A percentile compares a stretch with the other conserved stretches of the same genome.
These are phyloP conservation scores for Phytopythium kandeliae DNA, from an alignment of 352 stramenopile genomes.

Conservation along the genomic window DNA sequence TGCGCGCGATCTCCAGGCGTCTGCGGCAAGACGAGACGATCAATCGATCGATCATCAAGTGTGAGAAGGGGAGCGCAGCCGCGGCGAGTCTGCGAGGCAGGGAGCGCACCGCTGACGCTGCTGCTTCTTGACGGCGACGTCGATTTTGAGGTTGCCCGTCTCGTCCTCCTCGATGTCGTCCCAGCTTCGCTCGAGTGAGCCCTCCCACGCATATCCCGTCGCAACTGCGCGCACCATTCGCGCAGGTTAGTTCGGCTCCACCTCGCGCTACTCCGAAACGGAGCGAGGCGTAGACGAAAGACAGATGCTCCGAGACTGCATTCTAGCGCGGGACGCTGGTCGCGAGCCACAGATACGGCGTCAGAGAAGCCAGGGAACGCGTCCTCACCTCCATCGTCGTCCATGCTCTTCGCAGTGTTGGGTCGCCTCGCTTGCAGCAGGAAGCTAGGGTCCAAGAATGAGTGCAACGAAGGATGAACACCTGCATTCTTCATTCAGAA, in stretches of 20 bases:
- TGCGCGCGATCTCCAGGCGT: constrained; percentile 73
- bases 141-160: constrained; percentile 74
- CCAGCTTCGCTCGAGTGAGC: constrained; percentile 79
- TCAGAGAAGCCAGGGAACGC: not conserved
- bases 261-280: not conserved
- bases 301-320: too few species aligned
- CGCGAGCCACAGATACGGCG: not conserved
- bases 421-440: too few species aligned
- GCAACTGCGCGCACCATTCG: constrained; percentile 1
- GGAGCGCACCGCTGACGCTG: constrained; percentile 60
- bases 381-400: constrained; percentile 3
- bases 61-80: too few species aligned
- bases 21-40: constrained; percentile 12
- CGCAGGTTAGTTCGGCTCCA: not conserved
- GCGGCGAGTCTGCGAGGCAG: not conserved
- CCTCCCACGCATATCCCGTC: constrained; percentile 81
- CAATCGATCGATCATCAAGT: not conserved
- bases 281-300: too few species aligned
- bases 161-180: constrained; percentile 84
- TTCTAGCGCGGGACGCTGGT: too few species aligned
- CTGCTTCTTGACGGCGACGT: constrained; percentile 51
- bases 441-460: too few species aligned
- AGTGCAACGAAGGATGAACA: too few species aligned
- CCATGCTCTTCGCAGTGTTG: not conserved
- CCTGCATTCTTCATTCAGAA: too few species aligned